Evolutionary conservation across 371 early-diverging fungal genomes (phyloP).

Genomic region (Smittium culicis): DNA sequence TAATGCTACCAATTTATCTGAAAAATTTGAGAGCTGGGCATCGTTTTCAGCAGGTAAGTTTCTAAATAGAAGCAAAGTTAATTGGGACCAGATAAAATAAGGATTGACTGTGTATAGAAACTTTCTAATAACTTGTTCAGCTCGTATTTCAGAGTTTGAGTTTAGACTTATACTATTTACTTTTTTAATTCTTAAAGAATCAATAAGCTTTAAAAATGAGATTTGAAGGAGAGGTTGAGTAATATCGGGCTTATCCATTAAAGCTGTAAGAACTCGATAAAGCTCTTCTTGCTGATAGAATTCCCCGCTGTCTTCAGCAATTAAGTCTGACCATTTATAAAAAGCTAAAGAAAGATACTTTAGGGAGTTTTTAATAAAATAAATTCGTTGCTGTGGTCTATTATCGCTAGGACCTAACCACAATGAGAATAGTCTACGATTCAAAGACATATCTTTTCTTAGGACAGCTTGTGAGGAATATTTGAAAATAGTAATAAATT

Average conservation of each 20-base stretch:
- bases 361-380: constrained; percentile 35
- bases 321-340: constrained; percentile 29
- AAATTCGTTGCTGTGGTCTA: constrained; percentile 23
- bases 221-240: constrained; percentile 58
- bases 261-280: constrained; percentile 61
- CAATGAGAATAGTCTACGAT: constrained; percentile 81
- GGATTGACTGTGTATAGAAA: constrained; percentile 79
- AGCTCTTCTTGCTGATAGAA: constrained; percentile 49
- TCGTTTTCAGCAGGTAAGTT: background rate
- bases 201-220: constrained; percentile 53
- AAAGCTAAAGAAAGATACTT: constrained; percentile 32
- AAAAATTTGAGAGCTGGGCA: constrained; percentile 16
- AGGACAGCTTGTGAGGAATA: constrained; percentile 65
- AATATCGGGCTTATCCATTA: constrained; percentile 76
- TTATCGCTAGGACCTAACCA: constrained; percentile 42
- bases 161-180: background rate
- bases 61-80: constrained; percentile 33
- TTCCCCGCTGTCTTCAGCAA: constrained; percentile 18
- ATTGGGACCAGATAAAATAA: constrained; percentile 58
- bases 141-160: constrained; percentile 20
- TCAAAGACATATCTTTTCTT: constrained; percentile 87
- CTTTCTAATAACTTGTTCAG: constrained; percentile 69
- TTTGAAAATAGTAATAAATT: constrained; percentile 46
- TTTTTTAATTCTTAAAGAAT: constrained; percentile 35
- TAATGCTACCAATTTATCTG: constrained; percentile 21